Base-by-base conservation (phyloP, 345 rosid species). In the Turritis glabra region DNA sequence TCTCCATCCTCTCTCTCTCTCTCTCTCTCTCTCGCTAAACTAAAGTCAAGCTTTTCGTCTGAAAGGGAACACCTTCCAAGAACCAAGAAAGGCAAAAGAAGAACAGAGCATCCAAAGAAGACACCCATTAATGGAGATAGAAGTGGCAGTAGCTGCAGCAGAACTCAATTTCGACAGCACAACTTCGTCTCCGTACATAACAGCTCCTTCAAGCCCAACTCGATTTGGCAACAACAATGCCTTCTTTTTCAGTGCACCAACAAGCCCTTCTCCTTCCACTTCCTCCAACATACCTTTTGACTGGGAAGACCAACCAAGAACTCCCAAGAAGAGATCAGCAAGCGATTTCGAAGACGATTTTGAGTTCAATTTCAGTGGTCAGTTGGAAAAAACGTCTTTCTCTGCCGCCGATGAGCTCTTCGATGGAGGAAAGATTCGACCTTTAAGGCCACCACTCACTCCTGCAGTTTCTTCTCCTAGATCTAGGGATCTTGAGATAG, bases 141-240 rank as follows among this genome's bases (percentile, higher is more conserved):
- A 87, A 57, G 88, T 85, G 54, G 85, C 54, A 41, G 67, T 64
- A 10, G 82, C 88, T 26, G 68, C 77, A 14, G 82, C 89, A 26
- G 72, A 91, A 19, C 84, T 90, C 83, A 88, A 87, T 77, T 90
- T 93, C 63, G 94, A 91, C 70, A 93, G 96, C 79, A 59, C 83
- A 10, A 83, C 90, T 35, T 93, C 98, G 9, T 89, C 98, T 57
- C 98, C 98, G 0, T 93, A 84, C 89, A 86, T 89, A 64, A 90
- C 98, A n/a, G 98, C 98, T 77, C 97, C 98, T 61, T 88, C 97
- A n/a, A 90, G 93, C 27, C 98, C 98, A 17, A 92, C 89, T 15
- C 77, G 84, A 40, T 88, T 93, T 32, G 94, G 89, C 44, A 84
- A 77, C 80, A 70, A 47, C 80, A 75, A 68, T 68, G 33, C 5